These are phyloP conservation scores for Plicaturopsis crispa DNA, from an alignment of 768 basidiomycete species.

Conservation along the genomic window DNA sequence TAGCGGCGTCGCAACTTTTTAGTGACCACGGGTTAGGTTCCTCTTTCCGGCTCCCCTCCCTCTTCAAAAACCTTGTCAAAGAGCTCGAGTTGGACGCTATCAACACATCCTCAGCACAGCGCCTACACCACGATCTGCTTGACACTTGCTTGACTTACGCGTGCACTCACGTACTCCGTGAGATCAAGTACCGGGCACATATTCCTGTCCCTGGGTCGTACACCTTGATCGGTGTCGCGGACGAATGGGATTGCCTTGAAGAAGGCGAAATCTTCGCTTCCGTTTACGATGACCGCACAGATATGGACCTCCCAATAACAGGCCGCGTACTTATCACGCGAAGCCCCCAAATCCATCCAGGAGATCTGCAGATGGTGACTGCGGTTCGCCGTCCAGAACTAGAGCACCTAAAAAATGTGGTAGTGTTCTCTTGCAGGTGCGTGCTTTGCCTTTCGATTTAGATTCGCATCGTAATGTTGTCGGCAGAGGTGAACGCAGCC, in stretches of 20 bases:
- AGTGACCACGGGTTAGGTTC: constrained; percentile 35
- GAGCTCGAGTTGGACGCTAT: constrained; percentile 22
- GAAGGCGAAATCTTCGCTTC: constrained; percentile 43
- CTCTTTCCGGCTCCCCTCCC: constrained; percentile 36
- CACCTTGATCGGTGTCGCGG: constrained; percentile 46
- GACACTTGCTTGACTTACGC: constrained; percentile 27
- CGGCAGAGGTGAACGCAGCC: constrained; percentile 30
- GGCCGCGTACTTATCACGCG: constrained; percentile 39
- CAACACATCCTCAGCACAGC: constrained; percentile 4
- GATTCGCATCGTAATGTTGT: constrained; percentile 2
- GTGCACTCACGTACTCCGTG: constrained; percentile 38
- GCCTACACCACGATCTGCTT: constrained; percentile 28
- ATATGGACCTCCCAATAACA: constrained; percentile 18
- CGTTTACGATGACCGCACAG: constrained; percentile 22
- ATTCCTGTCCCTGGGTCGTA: constrained; percentile 41
- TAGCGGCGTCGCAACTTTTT: constrained; percentile 28
- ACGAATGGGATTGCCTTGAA: constrained; percentile 37
- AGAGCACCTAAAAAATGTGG: constrained; percentile 32
- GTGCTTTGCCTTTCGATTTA: constrained; percentile 3
- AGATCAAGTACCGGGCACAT: constrained; percentile 43
- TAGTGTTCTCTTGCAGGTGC: constrained; percentile 44
- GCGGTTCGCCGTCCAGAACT: constrained; percentile 35
- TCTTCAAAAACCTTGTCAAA: constrained; percentile 27
- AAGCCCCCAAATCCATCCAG: constrained; percentile 48
- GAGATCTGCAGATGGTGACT: constrained; percentile 32